Conservation (phyloP, 108 stramenopile genomes). For the Parietichytrium sp. region DNA sequence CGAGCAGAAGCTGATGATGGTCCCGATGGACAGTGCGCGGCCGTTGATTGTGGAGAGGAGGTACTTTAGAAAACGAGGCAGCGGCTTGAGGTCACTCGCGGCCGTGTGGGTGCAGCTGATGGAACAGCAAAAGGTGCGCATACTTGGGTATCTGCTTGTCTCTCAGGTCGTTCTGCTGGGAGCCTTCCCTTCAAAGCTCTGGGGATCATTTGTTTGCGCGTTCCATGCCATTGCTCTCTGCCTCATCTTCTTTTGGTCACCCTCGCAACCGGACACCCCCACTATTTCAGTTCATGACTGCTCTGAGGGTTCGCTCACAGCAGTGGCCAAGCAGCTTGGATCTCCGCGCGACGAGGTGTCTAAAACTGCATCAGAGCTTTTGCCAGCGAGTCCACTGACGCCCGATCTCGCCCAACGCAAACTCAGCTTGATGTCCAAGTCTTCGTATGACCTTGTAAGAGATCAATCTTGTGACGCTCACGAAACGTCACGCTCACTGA, state of each 20-base stretch:
- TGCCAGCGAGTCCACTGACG: too few relatives aligned
- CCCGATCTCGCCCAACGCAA: too few relatives aligned
- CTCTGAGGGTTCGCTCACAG: too few relatives aligned
- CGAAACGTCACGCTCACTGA: too few relatives aligned
- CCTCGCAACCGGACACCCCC: neutral
- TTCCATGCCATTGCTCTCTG: conserved; percentile 26
- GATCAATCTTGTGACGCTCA: too few relatives aligned
- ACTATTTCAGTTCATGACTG: too few relatives aligned
- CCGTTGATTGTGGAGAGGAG: neutral
- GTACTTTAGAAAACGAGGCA: neutral
- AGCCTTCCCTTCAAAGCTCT: neutral
- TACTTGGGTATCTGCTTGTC: neutral
- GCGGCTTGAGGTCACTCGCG: neutral
- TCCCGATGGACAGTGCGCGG: neutral
- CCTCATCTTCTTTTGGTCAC: conserved; percentile 27
- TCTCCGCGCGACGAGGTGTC: too few relatives aligned
- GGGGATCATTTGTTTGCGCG: conserved; percentile 23
- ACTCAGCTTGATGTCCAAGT: too few relatives aligned
- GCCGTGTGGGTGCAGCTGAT: too few relatives aligned
- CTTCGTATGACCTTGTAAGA: too few relatives aligned
- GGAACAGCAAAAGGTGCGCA: neutral
- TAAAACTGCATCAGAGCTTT: too few relatives aligned
- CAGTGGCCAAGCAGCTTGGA: too few relatives aligned
- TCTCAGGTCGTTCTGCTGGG: conserved; percentile 2
- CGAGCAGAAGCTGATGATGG: conserved; percentile 9